Evolutionary conservation across 768 basidiomycete genomes (phyloP), one percentile per base, ranked within the genome.

Genomic region (Mycena olivaceomarginata): DNA sequence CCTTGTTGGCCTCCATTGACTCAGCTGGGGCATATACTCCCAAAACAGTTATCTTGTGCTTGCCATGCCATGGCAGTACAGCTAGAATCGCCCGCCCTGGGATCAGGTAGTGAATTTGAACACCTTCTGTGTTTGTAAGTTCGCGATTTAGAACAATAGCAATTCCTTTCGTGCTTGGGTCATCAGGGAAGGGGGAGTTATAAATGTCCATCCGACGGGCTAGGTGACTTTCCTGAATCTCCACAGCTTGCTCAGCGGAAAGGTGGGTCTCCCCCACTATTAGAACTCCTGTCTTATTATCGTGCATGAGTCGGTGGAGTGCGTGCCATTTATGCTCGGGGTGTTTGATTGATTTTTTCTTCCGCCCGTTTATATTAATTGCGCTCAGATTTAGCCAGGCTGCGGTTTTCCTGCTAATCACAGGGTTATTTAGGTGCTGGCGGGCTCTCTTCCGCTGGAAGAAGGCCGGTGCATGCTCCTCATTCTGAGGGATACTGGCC

Each of bases 101-200:
- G 25, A 25, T 25, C 25, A 25, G 25, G 25, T 25, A 25, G 25
- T 25, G 25, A 25, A 25, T 25, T 25, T 25, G 25, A 25, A 25
- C 25, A 25, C 25, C 25, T 25, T 25, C 25, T 25, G 25, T 25
- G 2, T 25, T 25, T 2, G 25, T 25, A 25, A 2, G 25, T 25
- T 25, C 25, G 25, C 25, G 25, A 56, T 82, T 81, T 10, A 81
- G 31, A 0, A 79, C 66, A 9, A 81, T 62, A 0, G 79, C 79
- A 2, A 80, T 64, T 0, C 75, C 75, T 41, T 46, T 59, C 1
- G 64, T 59, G 18, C 31, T 39, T 15, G 64, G 62, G 13, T 75
- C 68, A 0, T 68, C 56, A 0, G 74, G 67, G 67, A 25, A 18
- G n/a, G 4, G 63, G 1, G 75, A 59, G 51, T 70, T 37, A 53